phyloP scores from a whole-genome alignment of 768 basidiomycete genomes.

The Leccinum rimulosum region DNA sequence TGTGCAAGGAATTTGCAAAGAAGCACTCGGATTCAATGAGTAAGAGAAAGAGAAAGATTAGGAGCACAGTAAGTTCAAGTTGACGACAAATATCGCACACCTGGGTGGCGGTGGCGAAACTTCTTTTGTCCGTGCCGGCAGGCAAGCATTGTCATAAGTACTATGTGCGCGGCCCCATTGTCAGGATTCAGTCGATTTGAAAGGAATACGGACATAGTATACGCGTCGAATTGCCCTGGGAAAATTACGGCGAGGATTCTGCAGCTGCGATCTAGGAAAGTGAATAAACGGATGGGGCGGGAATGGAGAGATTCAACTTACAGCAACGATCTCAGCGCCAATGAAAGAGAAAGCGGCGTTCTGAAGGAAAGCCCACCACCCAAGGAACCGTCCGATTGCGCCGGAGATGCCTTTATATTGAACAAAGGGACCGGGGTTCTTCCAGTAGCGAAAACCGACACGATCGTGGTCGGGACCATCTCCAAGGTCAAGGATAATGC shows the following conservation, averaged over 20 bases:
- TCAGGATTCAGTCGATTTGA: no score
- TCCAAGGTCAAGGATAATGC: conserved; percentile 78
- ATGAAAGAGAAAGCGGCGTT: no score
- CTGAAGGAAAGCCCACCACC: no score
- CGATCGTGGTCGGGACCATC: conserved; percentile 64
- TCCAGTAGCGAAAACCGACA: conserved; percentile 65
- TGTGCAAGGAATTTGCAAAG: conserved; percentile 2
- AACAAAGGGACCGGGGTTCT: conserved; percentile 82
- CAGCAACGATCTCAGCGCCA: no score
- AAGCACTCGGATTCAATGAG: conserved; percentile 1
- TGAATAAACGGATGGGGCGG: background rate
- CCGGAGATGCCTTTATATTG: conserved; percentile 68
- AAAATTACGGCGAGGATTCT: conserved; percentile 74
- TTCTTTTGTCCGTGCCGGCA: no score
- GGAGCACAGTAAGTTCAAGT: no score
- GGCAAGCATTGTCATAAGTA: no score
- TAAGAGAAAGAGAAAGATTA: background rate
- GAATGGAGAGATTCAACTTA: conserved; percentile 3
- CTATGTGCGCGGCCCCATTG: no score
- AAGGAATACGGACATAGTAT: conserved; percentile 65
- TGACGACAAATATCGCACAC: no score
- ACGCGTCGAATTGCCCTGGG: conserved; percentile 58
- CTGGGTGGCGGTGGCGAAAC: no score
- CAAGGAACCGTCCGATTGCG: conserved; percentile 10
- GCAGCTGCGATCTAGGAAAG: conserved; percentile 70